Base-by-base conservation (phyloP, 352 stramenopile genomes). In the Phytophthora cactorum region DNA sequence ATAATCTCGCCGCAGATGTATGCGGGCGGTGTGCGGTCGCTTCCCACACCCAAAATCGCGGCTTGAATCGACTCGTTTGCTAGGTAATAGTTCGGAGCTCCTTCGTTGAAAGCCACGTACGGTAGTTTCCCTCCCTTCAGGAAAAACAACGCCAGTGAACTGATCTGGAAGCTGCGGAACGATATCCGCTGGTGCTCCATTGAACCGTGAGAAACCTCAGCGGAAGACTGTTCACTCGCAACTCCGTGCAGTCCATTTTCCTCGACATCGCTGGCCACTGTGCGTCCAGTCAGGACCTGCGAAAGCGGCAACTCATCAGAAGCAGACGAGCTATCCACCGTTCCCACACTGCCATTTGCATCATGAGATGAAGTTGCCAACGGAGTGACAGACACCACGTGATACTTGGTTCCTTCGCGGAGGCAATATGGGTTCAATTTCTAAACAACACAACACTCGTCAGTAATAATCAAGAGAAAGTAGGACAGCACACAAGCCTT, bases 1-100 rank as follows among this genome's bases (percentile, higher is more conserved):
- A 93, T 93, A 66, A 93, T 92, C 49, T 93, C 84, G 28, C 86
- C 86, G 52, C 79, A 84, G 36, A 94, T 91, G 70, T 94, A 94
- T 12, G 84, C 82, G 22, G 86, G 86, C 6, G 81, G 79, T 25
- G 82, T 80, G 22, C 76, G 85, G 60, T 91, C 83, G 36, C 59
- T 77, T n/a, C 74, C 72, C 8, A 73, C 77, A 27, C 75, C 81
- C 44, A 79, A 78, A 52, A 86, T 79, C 12, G 84, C 86, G 3
- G 83, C 86, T 63, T 91, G 83, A 54, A 94, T 88, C 22, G 82
- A 90, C 59, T 94, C 86, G 73, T 86, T 90, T 17, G 86, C 82
- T 32, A 94, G 62, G 59, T 89, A 94, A 46, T 94, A 94, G 59
- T 94, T 79, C 10, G 86, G 86, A 32, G 80, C 81, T 22, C 86